Percentiles rank a stretch among this genome's conserved stretches.
phyloP scores from a whole-genome alignment of 2,329 filamentous ascomycete genomes.

The Albophoma yamanashiensis region DNA sequence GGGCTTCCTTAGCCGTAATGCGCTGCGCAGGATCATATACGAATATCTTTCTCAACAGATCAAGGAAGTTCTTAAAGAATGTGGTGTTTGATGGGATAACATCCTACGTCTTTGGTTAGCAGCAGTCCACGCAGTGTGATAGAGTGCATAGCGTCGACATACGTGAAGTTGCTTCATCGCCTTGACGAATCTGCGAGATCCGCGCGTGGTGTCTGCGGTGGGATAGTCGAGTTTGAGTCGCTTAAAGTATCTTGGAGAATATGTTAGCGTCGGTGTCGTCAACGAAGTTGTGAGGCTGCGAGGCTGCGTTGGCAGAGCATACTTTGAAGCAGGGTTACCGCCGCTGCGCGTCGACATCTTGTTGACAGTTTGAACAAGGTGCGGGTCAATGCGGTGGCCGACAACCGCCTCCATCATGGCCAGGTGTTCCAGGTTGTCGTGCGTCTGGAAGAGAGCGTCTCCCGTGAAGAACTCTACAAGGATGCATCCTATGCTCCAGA shows the following conservation, averaged over 20 bases:
- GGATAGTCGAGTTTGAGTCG: slow-evolving; percentile 56
- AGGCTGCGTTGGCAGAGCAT: slow-evolving; percentile 13
- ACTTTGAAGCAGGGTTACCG: slow-evolving; percentile 56
- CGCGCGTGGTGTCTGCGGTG: slow-evolving; percentile 49
- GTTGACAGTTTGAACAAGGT: slow-evolving; percentile 38
- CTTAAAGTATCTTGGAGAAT: slow-evolving; percentile 49
- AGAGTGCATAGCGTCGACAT: slow-evolving; percentile 16
- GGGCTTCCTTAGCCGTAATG: slow-evolving; percentile 55
- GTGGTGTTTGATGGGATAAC: slow-evolving; percentile 50
- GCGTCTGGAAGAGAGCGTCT: slow-evolving; percentile 61
- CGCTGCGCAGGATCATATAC: slow-evolving; percentile 55
- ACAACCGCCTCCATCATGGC: slow-evolving; percentile 69
- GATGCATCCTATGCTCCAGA: slow-evolving; percentile 66
- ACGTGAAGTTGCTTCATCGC: slow-evolving; percentile 61
- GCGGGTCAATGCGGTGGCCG: slow-evolving; percentile 44
- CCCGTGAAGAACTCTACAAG: slow-evolving; percentile 63
- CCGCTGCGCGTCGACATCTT: slow-evolving; percentile 45
- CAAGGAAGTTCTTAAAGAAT: slow-evolving; percentile 53
- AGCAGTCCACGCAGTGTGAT: slow-evolving; percentile 26
- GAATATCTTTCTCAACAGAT: slow-evolving; percentile 56
- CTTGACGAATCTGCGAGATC: slow-evolving; percentile 56
- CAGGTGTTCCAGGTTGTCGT: slow-evolving; percentile 61
- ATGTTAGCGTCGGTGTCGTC: not conserved
- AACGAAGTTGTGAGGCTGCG: not conserved
- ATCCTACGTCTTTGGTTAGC: slow-evolving; percentile 34